Evolutionary conservation across 1,139 yeast species (phyloP), one percentile per base, ranked within the genome.

Genomic region (Nakaseomyces sp.): DNA sequence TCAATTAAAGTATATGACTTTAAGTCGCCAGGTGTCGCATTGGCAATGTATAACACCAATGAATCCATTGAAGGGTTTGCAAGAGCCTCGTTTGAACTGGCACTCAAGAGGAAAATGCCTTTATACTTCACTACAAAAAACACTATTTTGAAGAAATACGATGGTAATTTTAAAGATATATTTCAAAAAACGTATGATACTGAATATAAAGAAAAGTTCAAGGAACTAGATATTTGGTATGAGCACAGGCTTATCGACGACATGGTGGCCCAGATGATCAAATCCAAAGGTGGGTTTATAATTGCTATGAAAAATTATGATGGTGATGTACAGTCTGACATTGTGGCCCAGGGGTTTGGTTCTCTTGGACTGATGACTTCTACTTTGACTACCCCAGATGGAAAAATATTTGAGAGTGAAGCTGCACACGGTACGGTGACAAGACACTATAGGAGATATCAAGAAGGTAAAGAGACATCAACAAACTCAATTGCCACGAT

Each of bases 351-450:
- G 70, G 97, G 97, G 32, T 89, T 88, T 61, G 97, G 97, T 36
- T 88, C 96, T 22, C 74, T 89, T 53, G 97, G 97, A 44, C 76
- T 89, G 59, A 89, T 89, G 97, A 88, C 96, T 30, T 89, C 96
- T 10, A 95, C 87, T 42, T 77, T 89, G 55, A 77, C 87, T 66
- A 81, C 96, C 29, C 95, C 96, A 42, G 96, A 89, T 67, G 97
- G 97, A 43, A 85, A 84, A 70, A 83, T 96, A 25, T 88, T 87
- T 65, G 96, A 89, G 72, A 75, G 93, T 47, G 97, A 89, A 69
- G 96, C 96, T 49, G 96, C 97, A 22, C 96, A 89, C 65, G 97
- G 96, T 48, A 89, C 97, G 36, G 96, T 89, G 54, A 89, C 96
- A 47, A 84, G 97, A 70, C 97, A 89, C 66, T 89, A 73, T 72